Evolutionary conservation across 2,329 filamentous ascomycete genomes (phyloP), one percentile per base, ranked within the genome.

Genomic region (Allantophomopsis lycopodina): DNA sequence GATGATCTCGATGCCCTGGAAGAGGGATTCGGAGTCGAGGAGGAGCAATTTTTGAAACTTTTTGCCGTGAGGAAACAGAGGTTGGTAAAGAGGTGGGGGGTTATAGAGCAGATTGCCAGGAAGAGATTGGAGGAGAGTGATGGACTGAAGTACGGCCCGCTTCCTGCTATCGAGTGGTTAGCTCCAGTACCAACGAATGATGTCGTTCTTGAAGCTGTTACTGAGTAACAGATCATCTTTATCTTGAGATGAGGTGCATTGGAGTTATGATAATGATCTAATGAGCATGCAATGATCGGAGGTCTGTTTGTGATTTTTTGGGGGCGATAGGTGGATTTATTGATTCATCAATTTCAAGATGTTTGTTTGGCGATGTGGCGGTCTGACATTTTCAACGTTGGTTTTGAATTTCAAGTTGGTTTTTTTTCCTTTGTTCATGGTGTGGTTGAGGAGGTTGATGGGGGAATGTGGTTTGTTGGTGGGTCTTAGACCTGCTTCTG

Each of bases 61-160:
- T 73, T 77, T 44, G 47, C 49, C 3, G 55, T 60, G 14, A 63
- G 73, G 15, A 65, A 60, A 48, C 50, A 55, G 5, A 60, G 61
- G 37, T 47, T 76, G 34, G 55, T 60, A 8, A 58, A 60, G 33
- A 60, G 71, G 40, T 79, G 75, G 75, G 53, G 56, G 21, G 50
- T 78, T 7, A 60, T 60, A 15, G 66, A 67, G 38, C 66, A 73
- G 46, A 64, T 78, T 13, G 54, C 72, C 42, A 62, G 71, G 43
- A 67, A 62, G 43, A 67, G 73, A 49, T 51, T 76, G 36, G 69
- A 74, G 48, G 54, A 55, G 11, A 53, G 60, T 38, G 59, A 61
- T 7, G 62, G 62, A 1, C 44, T 63, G 21, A 55, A 49, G 42
- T 76, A 66, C 46, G 66, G 60, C 3, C 46, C 54, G 1, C 48